Base-by-base conservation (phyloP, 1,284 basidiomycete genomes). In the Ceratobasidium sp. region DNA sequence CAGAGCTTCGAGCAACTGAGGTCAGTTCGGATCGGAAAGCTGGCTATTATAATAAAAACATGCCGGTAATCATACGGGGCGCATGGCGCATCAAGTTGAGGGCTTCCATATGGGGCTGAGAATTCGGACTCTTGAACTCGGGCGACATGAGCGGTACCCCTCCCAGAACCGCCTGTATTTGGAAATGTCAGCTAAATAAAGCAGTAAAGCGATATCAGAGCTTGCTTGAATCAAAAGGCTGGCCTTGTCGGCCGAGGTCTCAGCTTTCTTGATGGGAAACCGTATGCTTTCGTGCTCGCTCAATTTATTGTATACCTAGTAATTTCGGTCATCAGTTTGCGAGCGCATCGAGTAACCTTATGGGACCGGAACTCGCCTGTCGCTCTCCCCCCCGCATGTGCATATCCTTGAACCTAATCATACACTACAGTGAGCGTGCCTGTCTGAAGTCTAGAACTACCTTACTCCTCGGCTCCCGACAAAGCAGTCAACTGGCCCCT, bases 351-450 rank as follows among this genome's bases (percentile, higher is more conserved):
- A 43, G 27, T 50, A 53, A 13, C 13, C 3, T 35, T 29, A 55
- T 20, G n/a, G 13, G 45, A 54, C 31, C 27, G 42, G 20, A 22
- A 34, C 60, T 68, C 62, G 87, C 91, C 72, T 83, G 81, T 77
- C 87, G 92, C 76, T 93, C 91, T 20, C 89, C 89, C 7, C 78
- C 80, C 73, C 91, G 84, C 42, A 92, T 76, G 73, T 87, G 89
- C 67, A 85, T 79, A 38, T 89, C 87, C 0, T 83, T 81, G 72
- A 91, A 82, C 73, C 90, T 92, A 47, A 25, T 45, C 27, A 22
- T n/a, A 42, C 1, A 32, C 0, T 10, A 34, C 8, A n/a, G 27
- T 50, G 15, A 27, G 25, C 29, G 22, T 27, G 12, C 22, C 10
- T n/a, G 68, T 69, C 50, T 27, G 53, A 49, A 69, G 7, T 70